phyloP scores from a whole-genome alignment of 2,329 filamentous ascomycete genomes.

The Paecilomyces formosus region DNA sequence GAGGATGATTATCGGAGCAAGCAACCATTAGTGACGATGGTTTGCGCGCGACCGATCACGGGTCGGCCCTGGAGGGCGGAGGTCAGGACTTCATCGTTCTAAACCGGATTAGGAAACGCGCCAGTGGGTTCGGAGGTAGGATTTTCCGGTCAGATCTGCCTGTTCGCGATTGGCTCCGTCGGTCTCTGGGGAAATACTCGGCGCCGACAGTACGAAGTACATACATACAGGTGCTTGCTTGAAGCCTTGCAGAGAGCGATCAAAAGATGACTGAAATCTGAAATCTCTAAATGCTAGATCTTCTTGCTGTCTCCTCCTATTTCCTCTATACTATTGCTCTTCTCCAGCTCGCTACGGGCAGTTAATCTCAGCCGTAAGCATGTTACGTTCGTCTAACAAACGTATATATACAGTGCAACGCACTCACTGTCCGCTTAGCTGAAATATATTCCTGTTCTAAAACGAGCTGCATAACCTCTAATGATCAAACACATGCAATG shows the following conservation, averaged over 20 bases:
- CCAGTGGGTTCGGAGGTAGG: conserved; percentile 11
- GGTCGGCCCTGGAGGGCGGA: conserved; percentile 24
- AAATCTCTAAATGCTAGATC: too few relatives aligned
- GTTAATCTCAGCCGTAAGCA: too few relatives aligned
- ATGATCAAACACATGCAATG: not conserved
- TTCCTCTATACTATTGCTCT: too few relatives aligned
- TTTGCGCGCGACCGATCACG: conserved; percentile 33
- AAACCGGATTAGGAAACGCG: conserved; percentile 3
- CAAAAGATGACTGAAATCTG: too few relatives aligned
- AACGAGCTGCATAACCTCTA: not conserved
- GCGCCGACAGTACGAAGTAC: not conserved
- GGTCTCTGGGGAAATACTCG: not conserved
- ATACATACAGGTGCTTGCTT: too few relatives aligned
- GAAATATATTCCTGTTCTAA: not conserved
- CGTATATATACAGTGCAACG: too few relatives aligned
- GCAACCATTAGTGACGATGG: conserved; percentile 14
- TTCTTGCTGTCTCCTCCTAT: too few relatives aligned
- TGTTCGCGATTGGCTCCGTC: not conserved
- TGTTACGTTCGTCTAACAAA: too few relatives aligned
- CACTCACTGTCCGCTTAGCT: not conserved
- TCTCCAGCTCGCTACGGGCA: too few relatives aligned
- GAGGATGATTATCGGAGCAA: conserved; percentile 3
- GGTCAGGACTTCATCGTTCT: conserved; percentile 18
- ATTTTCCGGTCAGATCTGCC: conserved; percentile 15
- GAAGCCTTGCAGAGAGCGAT: too few relatives aligned